Conservation (phyloP, 768 basidiomycete species). For the Suillus alpinus region DNA sequence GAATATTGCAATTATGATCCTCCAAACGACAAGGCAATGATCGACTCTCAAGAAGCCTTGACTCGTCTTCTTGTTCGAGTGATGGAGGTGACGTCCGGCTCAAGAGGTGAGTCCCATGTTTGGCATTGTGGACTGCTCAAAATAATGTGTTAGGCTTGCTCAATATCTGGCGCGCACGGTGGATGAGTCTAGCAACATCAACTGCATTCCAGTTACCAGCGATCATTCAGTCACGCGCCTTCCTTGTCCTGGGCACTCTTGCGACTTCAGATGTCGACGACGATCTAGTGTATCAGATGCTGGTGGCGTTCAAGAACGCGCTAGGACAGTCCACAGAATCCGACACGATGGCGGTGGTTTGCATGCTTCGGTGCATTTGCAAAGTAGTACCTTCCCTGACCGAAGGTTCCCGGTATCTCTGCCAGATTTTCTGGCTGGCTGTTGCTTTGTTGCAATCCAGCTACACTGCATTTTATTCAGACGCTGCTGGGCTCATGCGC, state of each 20-base stretch:
- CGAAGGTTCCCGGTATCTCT: conserved; percentile 67
- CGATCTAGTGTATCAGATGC: conserved; percentile 89
- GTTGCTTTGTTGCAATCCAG: conserved; percentile 80
- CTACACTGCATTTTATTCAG: conserved; percentile 64
- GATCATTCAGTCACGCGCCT: conserved; percentile 84
- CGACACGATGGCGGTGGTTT: conserved; percentile 71
- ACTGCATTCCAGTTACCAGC: conserved; percentile 90
- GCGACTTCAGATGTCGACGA: conserved; percentile 86
- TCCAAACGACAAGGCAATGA: conserved; percentile 46
- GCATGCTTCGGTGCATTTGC: conserved; percentile 86
- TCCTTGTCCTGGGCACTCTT: conserved; percentile 80
- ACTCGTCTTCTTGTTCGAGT: conserved; percentile 60
- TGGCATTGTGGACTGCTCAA: not conserved
- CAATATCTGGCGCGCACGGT: conserved; percentile 90
- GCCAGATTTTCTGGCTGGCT: conserved; percentile 83
- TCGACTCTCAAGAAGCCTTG: conserved; percentile 68
- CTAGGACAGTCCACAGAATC: conserved; percentile 64
- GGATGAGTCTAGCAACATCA: conserved; percentile 87
- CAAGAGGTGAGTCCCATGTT: conserved; percentile 51
- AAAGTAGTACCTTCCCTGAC: conserved; percentile 71
- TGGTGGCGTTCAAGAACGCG: conserved; percentile 79
- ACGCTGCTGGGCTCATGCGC: conserved; percentile 67
- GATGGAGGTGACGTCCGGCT: conserved; percentile 62
- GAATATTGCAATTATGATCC: conserved; percentile 65
- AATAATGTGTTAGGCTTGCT: conserved; percentile 51